Evolutionary conservation across 768 basidiomycete genomes (phyloP), one percentile per base, ranked within the genome.

Genomic region (Trametes cingulata): DNA sequence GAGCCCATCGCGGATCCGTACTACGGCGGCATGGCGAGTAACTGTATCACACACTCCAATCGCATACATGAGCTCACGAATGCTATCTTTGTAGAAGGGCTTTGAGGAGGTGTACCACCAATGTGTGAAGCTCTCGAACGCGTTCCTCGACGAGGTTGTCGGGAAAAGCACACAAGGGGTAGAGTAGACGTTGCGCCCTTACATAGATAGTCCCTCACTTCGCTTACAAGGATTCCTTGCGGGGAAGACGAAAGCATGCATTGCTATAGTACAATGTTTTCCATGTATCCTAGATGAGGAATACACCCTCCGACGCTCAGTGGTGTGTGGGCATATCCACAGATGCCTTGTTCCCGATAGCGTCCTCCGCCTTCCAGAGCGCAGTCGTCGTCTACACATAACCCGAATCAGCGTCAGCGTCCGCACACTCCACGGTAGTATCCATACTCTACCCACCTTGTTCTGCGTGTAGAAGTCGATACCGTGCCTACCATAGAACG

Each of bases 391-490:
- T 98, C 93, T 93, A 56, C 27, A 33, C 17, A 19, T 22, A 47
- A 10, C 6, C 35, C 27, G 40, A 12, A 12, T 39, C 47, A 63
- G 36, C 35, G 14, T 47, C 41, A n/a, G 20, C 40, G 9, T 15
- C 13, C n/a, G 13, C n/a, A 7, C 43, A 19, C 2, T 20, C 25
- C 25, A 46, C 24, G 10, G n/a, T 20, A 40, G n/a, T 15, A 24
- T n/a, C 10, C n/a, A n/a, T n/a, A n/a, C n/a, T 14, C 20, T 33
- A 56, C 67, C 57, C 64, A 85, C 89, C 86, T 97, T 98, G 74
- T 93, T 89, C 74, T 95, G 90, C 3, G 96, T 98, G 72, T 95
- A 98, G 77, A 98, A 98, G 72, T 91, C 91, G 75, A 98, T 83
- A 24, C 92, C 95, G 63, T 91, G 89, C 67, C 90, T 90, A 27